Evolutionary conservation across 805 yeast species (phyloP).

Genomic region (Yamadazyma endophytica): DNA sequence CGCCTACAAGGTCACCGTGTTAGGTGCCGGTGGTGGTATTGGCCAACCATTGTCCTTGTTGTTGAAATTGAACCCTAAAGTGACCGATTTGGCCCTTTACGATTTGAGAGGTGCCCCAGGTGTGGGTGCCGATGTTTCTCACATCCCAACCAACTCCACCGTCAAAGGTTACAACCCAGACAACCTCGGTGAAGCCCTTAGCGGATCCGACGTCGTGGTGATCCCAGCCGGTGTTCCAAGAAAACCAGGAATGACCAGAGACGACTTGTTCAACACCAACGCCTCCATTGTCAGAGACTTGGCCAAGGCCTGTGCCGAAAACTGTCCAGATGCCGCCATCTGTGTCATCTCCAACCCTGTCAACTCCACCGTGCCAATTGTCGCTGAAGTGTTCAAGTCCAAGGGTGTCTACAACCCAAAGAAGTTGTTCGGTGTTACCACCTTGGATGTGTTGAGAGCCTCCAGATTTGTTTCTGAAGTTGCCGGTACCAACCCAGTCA

Average conservation of each 20-base stretch:
- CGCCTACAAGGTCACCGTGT: conserved; percentile 69
- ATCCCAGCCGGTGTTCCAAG: conserved; percentile 98
- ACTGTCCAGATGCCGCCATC: conserved; percentile 80
- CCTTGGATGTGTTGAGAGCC: conserved; percentile 87
- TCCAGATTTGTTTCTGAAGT: conserved; percentile 73
- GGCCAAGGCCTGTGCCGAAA: conserved; percentile 79
- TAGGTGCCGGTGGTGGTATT: conserved; percentile 92
- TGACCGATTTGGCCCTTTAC: conserved; percentile 79
- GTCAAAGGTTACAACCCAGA: conserved; percentile 89
- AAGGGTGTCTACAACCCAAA: conserved; percentile 87
- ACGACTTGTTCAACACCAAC: conserved; percentile 92
- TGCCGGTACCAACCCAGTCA: conserved; percentile 68
- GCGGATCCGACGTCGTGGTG: conserved; percentile 78
- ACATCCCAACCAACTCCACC: conserved; percentile 86
- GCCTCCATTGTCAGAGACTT: conserved; percentile 93
- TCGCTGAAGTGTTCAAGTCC: conserved; percentile 83
- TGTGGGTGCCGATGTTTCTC: conserved; percentile 94
- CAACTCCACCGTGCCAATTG: conserved; percentile 96
- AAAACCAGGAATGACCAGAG: conserved; percentile 99
- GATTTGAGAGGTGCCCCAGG: conserved; percentile 93
- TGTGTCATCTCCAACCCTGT: conserved; percentile 91
- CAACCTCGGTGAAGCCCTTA: conserved; percentile 63
- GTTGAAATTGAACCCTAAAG: conserved; percentile 83
- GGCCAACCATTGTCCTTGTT: conserved; percentile 62
- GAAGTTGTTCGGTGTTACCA: conserved; percentile 93